Evolutionary conservation across 805 yeast genomes (phyloP).

Genomic region (Candida golubevii): DNA sequence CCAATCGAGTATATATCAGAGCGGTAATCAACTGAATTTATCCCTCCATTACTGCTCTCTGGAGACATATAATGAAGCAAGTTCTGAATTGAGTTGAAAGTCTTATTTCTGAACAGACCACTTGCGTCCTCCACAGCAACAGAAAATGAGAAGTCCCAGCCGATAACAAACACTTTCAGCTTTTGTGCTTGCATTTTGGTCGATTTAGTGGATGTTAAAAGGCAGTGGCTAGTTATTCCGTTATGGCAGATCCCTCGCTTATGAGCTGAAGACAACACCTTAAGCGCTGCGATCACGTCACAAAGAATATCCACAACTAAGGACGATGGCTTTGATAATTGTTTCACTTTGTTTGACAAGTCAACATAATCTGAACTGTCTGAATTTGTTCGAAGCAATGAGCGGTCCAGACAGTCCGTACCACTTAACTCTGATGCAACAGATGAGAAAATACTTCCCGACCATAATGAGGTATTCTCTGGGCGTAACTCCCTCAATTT

Average conservation of each 20-base stretch:
- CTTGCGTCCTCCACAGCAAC: slow-evolving; percentile 38
- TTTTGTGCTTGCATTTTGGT: background rate
- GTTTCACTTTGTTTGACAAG: slow-evolving; percentile 14
- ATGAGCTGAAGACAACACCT: slow-evolving; percentile 27
- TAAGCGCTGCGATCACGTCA: slow-evolving; percentile 23
- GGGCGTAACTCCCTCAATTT: slow-evolving; percentile 3
- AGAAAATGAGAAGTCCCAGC: slow-evolving; percentile 48
- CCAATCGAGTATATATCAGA: slow-evolving; percentile 50
- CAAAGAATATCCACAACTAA: slow-evolving; percentile 19
- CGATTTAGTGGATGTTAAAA: slow-evolving; percentile 32
- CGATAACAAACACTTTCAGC: slow-evolving; percentile 33
- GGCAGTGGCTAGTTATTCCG: slow-evolving; percentile 38
- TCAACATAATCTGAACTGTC: slow-evolving; percentile 15
- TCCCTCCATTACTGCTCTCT: slow-evolving; percentile 40
- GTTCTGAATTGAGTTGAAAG: slow-evolving; percentile 33
- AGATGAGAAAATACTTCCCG: slow-evolving; percentile 12
- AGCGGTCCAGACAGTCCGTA: slow-evolving; percentile 7
- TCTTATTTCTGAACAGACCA: slow-evolving; percentile 39
- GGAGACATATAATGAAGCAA: slow-evolving; percentile 48
- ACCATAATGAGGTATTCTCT: slow-evolving; percentile 4
- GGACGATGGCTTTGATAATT: slow-evolving; percentile 17
- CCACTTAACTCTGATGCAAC: slow-evolving; percentile 11
- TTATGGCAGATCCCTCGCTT: slow-evolving; percentile 44
- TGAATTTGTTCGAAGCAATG: slow-evolving; percentile 4
- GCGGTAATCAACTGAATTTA: slow-evolving; percentile 39